phyloP scores from a whole-genome alignment of 2,329 filamentous ascomycete genomes.

The Pestalotiopsis sp. region DNA sequence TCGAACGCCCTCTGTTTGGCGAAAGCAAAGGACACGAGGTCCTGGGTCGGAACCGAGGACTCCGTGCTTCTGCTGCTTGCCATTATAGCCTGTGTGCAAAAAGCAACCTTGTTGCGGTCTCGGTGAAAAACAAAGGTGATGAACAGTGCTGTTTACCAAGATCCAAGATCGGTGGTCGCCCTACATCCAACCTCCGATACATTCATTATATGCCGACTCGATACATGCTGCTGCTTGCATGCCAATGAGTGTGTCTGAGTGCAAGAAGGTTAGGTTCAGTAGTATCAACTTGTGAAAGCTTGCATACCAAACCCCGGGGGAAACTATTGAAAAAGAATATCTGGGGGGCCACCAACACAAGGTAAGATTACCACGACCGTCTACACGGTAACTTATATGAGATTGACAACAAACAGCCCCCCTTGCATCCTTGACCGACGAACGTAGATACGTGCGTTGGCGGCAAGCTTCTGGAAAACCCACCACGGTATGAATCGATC shows the following conservation, averaged over 20 bases:
- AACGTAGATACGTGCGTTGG: neutral
- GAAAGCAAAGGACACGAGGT: slow-evolving; percentile 43
- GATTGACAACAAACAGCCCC: neutral
- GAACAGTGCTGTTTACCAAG: neutral
- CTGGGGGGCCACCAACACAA: neutral
- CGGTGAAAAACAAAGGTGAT: neutral
- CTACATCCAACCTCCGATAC: neutral
- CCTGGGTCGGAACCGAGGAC: slow-evolving; percentile 15
- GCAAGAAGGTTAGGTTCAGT: neutral
- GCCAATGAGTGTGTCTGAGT: neutral
- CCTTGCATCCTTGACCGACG: neutral
- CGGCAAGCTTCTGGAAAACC: neutral
- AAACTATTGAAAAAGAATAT: neutral
- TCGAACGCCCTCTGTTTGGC: slow-evolving; percentile 34
- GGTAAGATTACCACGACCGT: neutral
- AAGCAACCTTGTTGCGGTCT: neutral
- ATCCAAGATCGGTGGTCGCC: neutral
- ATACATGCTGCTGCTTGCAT: neutral
- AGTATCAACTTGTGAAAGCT: neutral
- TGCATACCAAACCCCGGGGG: neutral
- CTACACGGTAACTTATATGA: neutral
- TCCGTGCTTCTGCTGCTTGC: neutral
- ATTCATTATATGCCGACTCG: neutral
- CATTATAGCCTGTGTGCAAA: neutral
- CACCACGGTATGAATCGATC: neutral